Percentiles rank a stretch among this genome's conserved stretches.
Conservation (phyloP, 1,284 basidiomycete genomes). For the Gymnopus androsaceus region DNA sequence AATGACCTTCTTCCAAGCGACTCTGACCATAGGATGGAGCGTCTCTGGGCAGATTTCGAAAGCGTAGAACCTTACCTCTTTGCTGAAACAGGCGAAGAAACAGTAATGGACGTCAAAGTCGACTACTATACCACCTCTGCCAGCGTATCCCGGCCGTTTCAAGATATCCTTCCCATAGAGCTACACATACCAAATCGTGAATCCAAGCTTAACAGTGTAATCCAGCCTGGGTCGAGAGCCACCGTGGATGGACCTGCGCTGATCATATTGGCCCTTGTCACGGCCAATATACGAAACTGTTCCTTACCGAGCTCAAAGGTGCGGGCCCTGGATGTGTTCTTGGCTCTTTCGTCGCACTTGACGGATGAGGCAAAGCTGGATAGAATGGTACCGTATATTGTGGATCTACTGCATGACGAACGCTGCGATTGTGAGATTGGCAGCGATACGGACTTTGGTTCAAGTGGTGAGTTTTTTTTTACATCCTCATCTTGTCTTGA, state of each 20-base stretch:
- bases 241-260: conserved; percentile 78
- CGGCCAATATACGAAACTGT: conserved; percentile 91
- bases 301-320: conserved; percentile 85
- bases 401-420: conserved; percentile 88
- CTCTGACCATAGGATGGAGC: conserved; percentile 76
- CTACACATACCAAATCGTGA: conserved; percentile 73
- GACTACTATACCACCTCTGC: conserved; percentile 44
- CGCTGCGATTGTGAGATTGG: conserved; percentile 77
- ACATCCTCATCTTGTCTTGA: conserved; percentile 2
- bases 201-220: conserved; percentile 47
- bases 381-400: conserved; percentile 89
- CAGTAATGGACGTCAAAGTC: conserved; percentile 54
- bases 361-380: conserved; percentile 97
- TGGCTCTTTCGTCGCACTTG: conserved; percentile 81
- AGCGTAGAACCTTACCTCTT: conserved; percentile 73
- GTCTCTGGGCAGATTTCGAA: conserved; percentile 82
- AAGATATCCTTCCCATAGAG: conserved; percentile 80
- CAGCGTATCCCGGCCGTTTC: conserved; percentile 56
- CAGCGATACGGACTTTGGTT: conserved; percentile 79
- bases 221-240: conserved; percentile 49
- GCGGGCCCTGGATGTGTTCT: conserved; percentile 83
- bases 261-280: conserved; percentile 81
- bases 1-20: conserved; percentile 66
- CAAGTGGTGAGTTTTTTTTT: conserved; percentile 66
- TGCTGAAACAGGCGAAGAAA: conserved; percentile 46